Evolutionary conservation across 129 eudicot genomes (phyloP).

Genomic region (Heracleum sosnowskyi): DNA sequence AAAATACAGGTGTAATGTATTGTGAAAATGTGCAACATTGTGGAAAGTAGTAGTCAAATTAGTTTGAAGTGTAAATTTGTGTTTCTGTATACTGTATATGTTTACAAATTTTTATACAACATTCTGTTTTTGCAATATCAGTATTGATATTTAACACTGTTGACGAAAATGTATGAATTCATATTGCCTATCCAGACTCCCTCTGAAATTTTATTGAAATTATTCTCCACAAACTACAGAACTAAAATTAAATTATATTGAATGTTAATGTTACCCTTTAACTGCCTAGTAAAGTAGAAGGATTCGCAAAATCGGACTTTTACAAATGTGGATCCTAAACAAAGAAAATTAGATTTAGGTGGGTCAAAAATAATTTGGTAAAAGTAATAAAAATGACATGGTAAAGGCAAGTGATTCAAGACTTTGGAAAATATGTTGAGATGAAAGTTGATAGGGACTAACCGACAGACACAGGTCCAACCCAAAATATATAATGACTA

Average conservation of each 20-base stretch:
- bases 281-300: background rate
- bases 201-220: no score
- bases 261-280: background rate
- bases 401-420: background rate
- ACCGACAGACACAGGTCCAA: background rate
- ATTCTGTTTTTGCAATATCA: no score
- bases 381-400: background rate
- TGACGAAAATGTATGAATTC: no score
- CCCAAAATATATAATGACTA: background rate
- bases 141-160: no score
- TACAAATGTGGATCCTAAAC: background rate
- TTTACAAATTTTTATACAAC: no score
- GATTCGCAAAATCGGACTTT: background rate
- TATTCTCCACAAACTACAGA: no score
- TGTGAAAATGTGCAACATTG: background rate
- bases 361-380: background rate
- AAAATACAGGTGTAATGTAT: background rate
- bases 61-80: background rate
- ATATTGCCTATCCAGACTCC: no score
- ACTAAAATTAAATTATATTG: no score
- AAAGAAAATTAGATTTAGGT: background rate
- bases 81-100: no score
- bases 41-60: background rate
- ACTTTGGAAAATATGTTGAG: background rate
- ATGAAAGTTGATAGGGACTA: conserved; percentile 1